Evolutionary conservation across 2,329 filamentous ascomycete species (phyloP), one percentile per base, ranked within the genome.

Genomic region (Sclerotinia nivalis): DNA sequence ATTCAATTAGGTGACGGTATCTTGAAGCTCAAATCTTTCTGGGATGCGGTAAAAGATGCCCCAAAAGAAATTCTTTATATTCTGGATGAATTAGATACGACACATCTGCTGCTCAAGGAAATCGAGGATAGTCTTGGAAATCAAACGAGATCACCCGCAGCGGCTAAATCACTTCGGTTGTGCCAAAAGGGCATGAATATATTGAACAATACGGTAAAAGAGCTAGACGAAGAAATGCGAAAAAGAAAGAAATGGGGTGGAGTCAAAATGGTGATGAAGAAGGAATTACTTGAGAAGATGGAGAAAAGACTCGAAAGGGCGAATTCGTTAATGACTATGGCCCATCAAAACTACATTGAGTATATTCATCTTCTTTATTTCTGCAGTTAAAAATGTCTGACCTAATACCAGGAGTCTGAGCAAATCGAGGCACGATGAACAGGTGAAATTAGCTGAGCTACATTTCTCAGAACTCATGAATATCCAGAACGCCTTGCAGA

Each of bases 11-110:
- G 22, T 2, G 65, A 67, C n/a, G 31, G 28, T 18, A 58, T 67
- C 5, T n/a, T 34, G 43, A 67, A 67, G 20, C 52, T 67, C 12
- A 59, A 67, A 59, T 28, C 22, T 2, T 59, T 67, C 6, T 67
- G 65, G 65, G 8, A 6, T 6, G 13, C 37, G 0, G 40, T 67
- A 12, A 59, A 67, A 59, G 54, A 67, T 18, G 65, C 65, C 3
- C 54, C 65, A 0, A 43, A 59, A 25, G 54, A 67, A 20, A 58
- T 59, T 1, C 15, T 18, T 0, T 13, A 59, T 6, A n/a, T 37
- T 0, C n/a, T 67, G 1, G 45, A 45, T 31, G 65, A 67, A 20
- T 2, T 67, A 13, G 65, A 67, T 9, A 59, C n/a, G 9, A 60
- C 25, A 7, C 40, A 31, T 31, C 5, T 31, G 31, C 9, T 60